phyloP scores from a whole-genome alignment of 2,329 filamentous ascomycete species.

The Stromatinia cepivora region DNA sequence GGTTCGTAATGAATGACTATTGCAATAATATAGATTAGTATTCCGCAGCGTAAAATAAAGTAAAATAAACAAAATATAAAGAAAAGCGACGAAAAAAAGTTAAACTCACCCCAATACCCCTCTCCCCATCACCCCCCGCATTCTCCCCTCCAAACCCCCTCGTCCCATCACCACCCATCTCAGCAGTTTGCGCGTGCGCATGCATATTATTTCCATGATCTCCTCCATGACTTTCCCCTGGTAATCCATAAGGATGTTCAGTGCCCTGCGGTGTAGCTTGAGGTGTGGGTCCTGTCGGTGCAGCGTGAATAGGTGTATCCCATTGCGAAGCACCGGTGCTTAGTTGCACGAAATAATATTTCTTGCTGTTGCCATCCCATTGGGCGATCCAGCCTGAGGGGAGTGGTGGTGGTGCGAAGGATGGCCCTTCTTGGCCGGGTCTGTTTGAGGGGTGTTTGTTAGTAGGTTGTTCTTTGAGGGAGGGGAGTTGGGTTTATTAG shows the following conservation, averaged over 20 bases:
- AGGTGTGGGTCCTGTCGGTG: constrained; percentile 61
- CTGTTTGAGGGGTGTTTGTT: constrained; percentile 25
- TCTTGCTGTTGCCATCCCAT: constrained; percentile 64
- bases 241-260: constrained; percentile 64
- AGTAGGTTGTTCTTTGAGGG: constrained; percentile 23
- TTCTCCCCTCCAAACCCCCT: constrained; percentile 65
- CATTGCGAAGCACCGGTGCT: constrained; percentile 71
- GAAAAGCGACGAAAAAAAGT: not conserved
- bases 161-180: constrained; percentile 57
- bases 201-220: constrained; percentile 25
- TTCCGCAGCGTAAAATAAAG: not conserved
- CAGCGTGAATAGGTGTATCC: constrained; percentile 68
- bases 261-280: constrained; percentile 48
- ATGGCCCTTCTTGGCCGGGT: constrained; percentile 42
- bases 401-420: constrained; percentile 54
- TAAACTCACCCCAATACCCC: constrained; percentile 63
- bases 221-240: constrained; percentile 38
- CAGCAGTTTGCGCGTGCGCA: constrained; percentile 31
- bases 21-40: not conserved
- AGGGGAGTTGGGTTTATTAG: not conserved
- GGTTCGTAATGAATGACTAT: constrained; percentile 40
- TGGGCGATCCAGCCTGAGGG: constrained; percentile 69
- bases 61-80: not conserved
- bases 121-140: constrained; percentile 62
- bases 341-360: constrained; percentile 72